Base-by-base conservation (phyloP, 2,329 filamentous ascomycete genomes). In the Tolypocladium endophyticum region DNA sequence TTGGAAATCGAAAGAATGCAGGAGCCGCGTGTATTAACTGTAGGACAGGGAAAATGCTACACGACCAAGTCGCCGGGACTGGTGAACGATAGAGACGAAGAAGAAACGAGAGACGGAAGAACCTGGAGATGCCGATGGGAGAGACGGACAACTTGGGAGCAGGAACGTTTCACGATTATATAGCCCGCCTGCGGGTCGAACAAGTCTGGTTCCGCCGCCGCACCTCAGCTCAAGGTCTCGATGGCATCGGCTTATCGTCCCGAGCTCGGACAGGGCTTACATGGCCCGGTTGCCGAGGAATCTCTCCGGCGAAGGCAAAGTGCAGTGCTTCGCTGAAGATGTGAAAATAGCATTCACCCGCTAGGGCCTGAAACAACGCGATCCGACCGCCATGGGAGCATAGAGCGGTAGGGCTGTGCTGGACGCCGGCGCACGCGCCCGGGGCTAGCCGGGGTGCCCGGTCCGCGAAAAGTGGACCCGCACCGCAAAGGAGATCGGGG, bases 301-400 rank as follows among this genome's bases (percentile, higher is more conserved):
- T 1, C 3, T 18, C 25, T 28, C 30, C 25, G 6, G 45, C 45
- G 8, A 16, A 9, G 12, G 6, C 25, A 30, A 12, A 36, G 45
- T 20, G 20, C 41, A 18, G 16, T 28, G 5, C 12, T 0, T 30
- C 11, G 25, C 12, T 6, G 45, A 25, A 50, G 2, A 30, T 8
- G 5, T 14, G 25, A 25, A 20, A 50, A 30, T 50, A 50, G 45
- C 45, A 16, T 30, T 3, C 30, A 16, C 8, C n/a, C 47, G 12
- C 38, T n/a, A 30, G 52, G 23, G 57, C 50, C 57, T 58, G 57
- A 58, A 58, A 58, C 57, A n/a, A n/a, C 9, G 43, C 23, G 57
- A 58, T 54, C 50, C 14, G 57, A 54, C 30, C 35, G 35, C 30
- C 18, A 28, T 20, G 25, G 25, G 39, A 43, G 39, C 2, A 50